These are phyloP conservation scores for Sinapis alba DNA, from an alignment of 441 rosid species.

Conservation along the genomic window DNA sequence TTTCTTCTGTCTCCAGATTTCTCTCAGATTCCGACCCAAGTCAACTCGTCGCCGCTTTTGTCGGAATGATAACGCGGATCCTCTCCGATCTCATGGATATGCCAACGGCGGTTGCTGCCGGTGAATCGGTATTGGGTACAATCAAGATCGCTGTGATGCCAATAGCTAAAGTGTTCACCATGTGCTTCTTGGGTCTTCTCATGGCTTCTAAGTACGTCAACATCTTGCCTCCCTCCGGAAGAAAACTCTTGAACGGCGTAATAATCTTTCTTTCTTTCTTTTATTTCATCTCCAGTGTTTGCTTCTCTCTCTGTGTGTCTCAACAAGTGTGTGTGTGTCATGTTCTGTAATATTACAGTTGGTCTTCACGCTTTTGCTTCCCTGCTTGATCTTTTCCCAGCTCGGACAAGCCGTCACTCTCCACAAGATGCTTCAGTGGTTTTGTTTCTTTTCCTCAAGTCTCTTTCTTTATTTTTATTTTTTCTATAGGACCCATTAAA, in stretches of 20 bases:
- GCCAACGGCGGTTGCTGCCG: conserved; percentile 42
- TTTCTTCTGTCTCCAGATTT: not conserved
- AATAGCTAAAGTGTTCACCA: conserved; percentile 88
- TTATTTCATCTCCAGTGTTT: not conserved
- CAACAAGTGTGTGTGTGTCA: not conserved
- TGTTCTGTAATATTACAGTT: conserved; percentile 47
- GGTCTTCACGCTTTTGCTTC: conserved; percentile 96
- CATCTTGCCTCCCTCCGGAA: conserved; percentile 87
- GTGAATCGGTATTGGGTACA: conserved; percentile 59
- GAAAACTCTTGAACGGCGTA: conserved; percentile 94
- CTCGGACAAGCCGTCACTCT: conserved; percentile 94
- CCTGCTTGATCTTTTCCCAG: conserved; percentile 96
- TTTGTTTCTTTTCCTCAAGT: conserved; percentile 7
- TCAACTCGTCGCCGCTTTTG: not conserved
- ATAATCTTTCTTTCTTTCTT: not conserved
- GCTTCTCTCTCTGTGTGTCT: not conserved
- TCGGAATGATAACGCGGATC: conserved; percentile 46
- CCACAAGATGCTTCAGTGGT: conserved; percentile 88
- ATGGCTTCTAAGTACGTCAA: conserved; percentile 97
- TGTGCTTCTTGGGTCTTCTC: conserved; percentile 91
- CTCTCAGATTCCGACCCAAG: conserved; percentile 3
- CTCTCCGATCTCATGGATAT: conserved; percentile 42
- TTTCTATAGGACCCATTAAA: not conserved
- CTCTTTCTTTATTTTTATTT: not conserved
- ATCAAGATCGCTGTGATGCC: conserved; percentile 91